Evolutionary conservation across 345 rosid species (phyloP).

Genomic region (Populus ilicifolia): DNA sequence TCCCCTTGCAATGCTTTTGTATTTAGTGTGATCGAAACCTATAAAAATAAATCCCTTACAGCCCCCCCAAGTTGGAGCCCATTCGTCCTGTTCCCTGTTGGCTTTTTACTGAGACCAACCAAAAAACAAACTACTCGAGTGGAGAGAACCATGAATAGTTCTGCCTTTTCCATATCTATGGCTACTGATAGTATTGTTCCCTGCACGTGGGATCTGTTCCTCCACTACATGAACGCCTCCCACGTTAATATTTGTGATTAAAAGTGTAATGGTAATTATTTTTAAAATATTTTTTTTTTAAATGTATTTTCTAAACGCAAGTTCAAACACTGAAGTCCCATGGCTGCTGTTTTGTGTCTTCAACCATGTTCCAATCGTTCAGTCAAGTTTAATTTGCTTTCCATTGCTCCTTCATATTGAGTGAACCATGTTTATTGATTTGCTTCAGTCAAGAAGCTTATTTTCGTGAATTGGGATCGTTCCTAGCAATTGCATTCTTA

Average conservation of each 20-base stretch:
- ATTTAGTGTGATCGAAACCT: not conserved
- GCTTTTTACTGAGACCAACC: not conserved
- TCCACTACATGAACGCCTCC: not conserved
- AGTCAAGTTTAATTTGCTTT: not conserved
- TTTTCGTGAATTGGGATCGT: too few relatives aligned
- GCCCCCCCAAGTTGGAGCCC: slow-evolving; percentile 1
- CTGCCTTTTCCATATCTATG: too few relatives aligned
- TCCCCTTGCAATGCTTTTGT: not conserved
- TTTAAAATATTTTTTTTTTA: too few relatives aligned
- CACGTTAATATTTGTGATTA: not conserved
- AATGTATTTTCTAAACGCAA: too few relatives aligned
- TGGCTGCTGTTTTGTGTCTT: not conserved
- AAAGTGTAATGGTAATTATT: too few relatives aligned
- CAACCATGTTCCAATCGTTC: not conserved
- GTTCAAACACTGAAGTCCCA: not conserved
- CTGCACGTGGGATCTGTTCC: slow-evolving; percentile 28
- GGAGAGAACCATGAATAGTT: too few relatives aligned
- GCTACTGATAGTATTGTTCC: slow-evolving; percentile 17
- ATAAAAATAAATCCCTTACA: not conserved
- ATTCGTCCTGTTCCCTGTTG: not conserved
- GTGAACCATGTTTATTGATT: too few relatives aligned
- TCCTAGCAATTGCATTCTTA: too few relatives aligned
- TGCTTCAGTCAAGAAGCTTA: too few relatives aligned
- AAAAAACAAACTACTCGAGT: not conserved
- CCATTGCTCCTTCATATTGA: not conserved